A percentile compares a stretch with the other conserved stretches of the same genome.
Conservation (phyloP, 1,139 yeast genomes). For the Candida gigantensis region DNA sequence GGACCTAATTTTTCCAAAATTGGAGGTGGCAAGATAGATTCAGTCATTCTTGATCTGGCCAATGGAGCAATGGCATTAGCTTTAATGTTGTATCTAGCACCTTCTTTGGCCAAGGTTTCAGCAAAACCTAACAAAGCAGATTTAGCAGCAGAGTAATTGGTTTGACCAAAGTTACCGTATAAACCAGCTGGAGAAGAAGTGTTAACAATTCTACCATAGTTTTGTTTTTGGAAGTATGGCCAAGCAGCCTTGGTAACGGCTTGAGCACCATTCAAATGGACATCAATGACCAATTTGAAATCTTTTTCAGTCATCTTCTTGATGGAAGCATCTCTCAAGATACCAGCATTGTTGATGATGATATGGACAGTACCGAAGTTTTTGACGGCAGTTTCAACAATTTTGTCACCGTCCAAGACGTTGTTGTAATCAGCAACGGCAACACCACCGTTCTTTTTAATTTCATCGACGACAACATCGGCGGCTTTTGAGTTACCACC, state of each 20-base stretch:
- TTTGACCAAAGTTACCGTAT: conserved; percentile 96
- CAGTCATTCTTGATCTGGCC: conserved; percentile 97
- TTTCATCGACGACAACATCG: conserved; percentile 85
- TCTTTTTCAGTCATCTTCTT: conserved; percentile 83
- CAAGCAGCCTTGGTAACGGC: conserved; percentile 88
- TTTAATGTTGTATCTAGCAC: conserved; percentile 76
- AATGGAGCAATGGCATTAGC: conserved; percentile 91
- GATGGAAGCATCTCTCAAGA: conserved; percentile 73
- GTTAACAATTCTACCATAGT: conserved; percentile 84
- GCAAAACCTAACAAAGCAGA: conserved; percentile 87
- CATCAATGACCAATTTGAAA: conserved; percentile 78
- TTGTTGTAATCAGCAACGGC: conserved; percentile 97
- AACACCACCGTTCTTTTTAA: conserved; percentile 69
- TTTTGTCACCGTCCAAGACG: conserved; percentile 83
- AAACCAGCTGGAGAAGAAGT: conserved; percentile 97
- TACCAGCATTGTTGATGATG: conserved; percentile 92
- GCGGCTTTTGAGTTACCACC: conserved; percentile 74
- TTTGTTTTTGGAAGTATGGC: conserved; percentile 85
- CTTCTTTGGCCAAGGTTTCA: conserved; percentile 95
- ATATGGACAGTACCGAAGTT: conserved; percentile 88
- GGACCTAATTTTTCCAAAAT: conserved; percentile 80
- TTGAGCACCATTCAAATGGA: conserved; percentile 88
- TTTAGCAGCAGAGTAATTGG: conserved; percentile 95
- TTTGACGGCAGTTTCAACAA: conserved; percentile 82
- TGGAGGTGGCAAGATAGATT: conserved; percentile 82